Base-by-base conservation (phyloP, 1,284 basidiomycete genomes). In the Ceratobasidium sp. region DNA sequence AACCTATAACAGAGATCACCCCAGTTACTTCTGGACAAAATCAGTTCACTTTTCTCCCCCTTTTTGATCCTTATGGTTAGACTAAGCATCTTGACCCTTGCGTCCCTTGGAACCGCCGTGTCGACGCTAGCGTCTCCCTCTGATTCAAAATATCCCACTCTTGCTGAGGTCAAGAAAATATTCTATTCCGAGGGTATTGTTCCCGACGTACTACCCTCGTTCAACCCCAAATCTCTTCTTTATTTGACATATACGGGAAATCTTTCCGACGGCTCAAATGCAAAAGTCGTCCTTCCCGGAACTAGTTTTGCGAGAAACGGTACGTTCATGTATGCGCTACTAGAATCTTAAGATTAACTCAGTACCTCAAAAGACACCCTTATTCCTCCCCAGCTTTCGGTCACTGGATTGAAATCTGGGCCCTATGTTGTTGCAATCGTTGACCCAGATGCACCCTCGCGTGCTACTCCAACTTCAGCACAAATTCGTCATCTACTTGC, bases 191-290 rank as follows among this genome's bases (percentile, higher is more conserved):
- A 52, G 33, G 64, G 64, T 12, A 50, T 76, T 10, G 74, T 76
- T 13, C 74, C 74, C 54, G 74, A 76, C 33, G 74, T 76, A 3
- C 52, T 76, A 4, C 17, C 74, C 15, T 50, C 74, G 15, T 76
- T 76, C 26, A 59, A 76, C 46, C 74, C 74, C 15, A 67, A 28
- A 13, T 48, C 40, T 66, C 48, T 76, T 26, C 42, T 76, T 2
- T 76, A 76, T n/a, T 67, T 76, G n/a, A 76, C 74, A 6, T 76
- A 57, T 46, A 67, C 74, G 5, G 74, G 74, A 15, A 76, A 59
- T 23, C 64, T 76, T 17, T 76, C 74, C n/a, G 64, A 76, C 17
- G 74, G 74, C 9, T 66, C 64, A 17, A 66, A 10, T 48, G 48
- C 74, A 46, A 67, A 76, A 48, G 64, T 67, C 7, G 64, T 76